Percentiles rank a stretch among this genome's conserved stretches.
These are phyloP conservation scores for Rhodotorula diobovata DNA, from an alignment of 768 basidiomycete genomes.

Conservation along the genomic window DNA sequence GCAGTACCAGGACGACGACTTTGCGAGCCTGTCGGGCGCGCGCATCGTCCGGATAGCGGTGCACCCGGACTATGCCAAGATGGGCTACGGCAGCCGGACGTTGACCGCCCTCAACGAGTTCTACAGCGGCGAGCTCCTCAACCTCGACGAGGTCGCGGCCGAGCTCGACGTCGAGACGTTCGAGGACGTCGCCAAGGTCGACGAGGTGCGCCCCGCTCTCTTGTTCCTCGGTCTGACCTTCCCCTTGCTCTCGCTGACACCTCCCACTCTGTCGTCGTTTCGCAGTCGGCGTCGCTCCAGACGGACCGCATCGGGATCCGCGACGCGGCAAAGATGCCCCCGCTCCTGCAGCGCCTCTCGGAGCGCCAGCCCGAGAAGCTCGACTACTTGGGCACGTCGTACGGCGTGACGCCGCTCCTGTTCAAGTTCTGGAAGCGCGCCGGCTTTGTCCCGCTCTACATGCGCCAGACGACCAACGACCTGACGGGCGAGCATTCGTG, in stretches of 20 bases:
- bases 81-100: slow-evolving; percentile 93
- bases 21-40: slow-evolving; percentile 84
- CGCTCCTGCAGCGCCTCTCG: slow-evolving; percentile 79
- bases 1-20: slow-evolving; percentile 91
- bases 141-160: slow-evolving; percentile 64
- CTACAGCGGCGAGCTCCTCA: slow-evolving; percentile 88
- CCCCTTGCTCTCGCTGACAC: no score
- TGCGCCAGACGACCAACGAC: slow-evolving; percentile 89
- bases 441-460: slow-evolving; percentile 82
- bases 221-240: not conserved
- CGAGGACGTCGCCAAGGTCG: slow-evolving; percentile 53
- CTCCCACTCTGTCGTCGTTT: not conserved
- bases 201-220: not conserved
- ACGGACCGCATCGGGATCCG: slow-evolving; percentile 72
- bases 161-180: slow-evolving; percentile 57
- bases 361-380: slow-evolving; percentile 83
- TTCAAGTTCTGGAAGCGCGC: slow-evolving; percentile 95
- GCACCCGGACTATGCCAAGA: slow-evolving; percentile 95
- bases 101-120: slow-evolving; percentile 80
- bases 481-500: slow-evolving; percentile 95
- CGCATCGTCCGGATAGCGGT: slow-evolving; percentile 88
- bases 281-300: slow-evolving; percentile 54
- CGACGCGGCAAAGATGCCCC: slow-evolving; percentile 74
- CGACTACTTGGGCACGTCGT: slow-evolving; percentile 94
- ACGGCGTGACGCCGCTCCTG: slow-evolving; percentile 81